phyloP scores from a whole-genome alignment of 1,284 basidiomycete genomes.

The Phellopilus nigrolimitatus region DNA sequence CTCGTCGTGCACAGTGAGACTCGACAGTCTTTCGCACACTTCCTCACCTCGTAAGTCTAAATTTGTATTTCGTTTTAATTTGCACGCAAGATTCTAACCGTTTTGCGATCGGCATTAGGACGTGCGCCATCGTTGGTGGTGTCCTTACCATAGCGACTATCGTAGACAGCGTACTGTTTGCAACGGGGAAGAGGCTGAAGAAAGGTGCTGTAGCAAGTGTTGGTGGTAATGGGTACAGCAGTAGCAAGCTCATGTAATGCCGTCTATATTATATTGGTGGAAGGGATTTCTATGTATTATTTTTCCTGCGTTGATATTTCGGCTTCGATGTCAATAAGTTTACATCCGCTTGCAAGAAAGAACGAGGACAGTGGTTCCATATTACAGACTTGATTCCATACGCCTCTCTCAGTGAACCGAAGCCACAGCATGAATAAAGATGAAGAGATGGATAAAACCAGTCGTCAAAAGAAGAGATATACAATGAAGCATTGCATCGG shows the following conservation, averaged over 20 bases:
- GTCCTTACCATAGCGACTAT: slow-evolving; percentile 93
- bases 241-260: slow-evolving; percentile 46
- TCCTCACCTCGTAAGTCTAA: slow-evolving; percentile 87
- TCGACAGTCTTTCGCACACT: slow-evolving; percentile 93
- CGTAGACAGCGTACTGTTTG: slow-evolving; percentile 86
- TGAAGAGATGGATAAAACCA: no score
- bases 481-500: no score
- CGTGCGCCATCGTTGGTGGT: slow-evolving; percentile 96
- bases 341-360: no score
- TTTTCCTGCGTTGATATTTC: no score
- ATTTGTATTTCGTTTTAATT: background rate
- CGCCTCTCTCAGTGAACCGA: no score
- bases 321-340: no score
- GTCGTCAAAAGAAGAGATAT: no score
- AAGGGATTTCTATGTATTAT: background rate
- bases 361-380: no score
- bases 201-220: slow-evolving; percentile 40
- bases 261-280: background rate
- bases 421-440: no score
- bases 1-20: slow-evolving; percentile 88
- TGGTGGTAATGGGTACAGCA: slow-evolving; percentile 34
- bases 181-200: slow-evolving; percentile 63
- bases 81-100: slow-evolving; percentile 7
- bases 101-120: slow-evolving; percentile 43
- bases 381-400: no score